Conservation (phyloP, 345 rosid species). For the Salix koriyanagi region DNA sequence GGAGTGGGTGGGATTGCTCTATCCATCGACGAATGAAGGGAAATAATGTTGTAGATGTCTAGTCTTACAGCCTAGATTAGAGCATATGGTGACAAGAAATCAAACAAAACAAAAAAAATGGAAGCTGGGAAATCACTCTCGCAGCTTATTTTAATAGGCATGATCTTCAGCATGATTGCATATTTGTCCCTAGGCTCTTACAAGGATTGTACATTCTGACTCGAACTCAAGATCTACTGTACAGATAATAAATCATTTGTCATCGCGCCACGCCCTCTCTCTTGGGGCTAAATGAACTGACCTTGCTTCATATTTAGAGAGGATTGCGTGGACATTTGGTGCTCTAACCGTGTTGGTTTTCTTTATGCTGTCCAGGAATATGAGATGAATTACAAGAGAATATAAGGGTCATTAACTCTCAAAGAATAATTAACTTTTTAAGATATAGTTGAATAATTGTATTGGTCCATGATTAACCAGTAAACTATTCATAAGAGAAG, state of each 20-base stretch:
- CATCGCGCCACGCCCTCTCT: too few relatives aligned
- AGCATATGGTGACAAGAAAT: neutral
- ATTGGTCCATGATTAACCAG: neutral
- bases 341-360: neutral
- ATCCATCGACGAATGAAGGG: neutral
- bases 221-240: too few relatives aligned
- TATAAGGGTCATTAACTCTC: neutral
- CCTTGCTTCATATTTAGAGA: neutral
- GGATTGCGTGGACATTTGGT: neutral
- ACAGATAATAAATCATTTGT: too few relatives aligned
- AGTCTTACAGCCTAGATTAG: neutral
- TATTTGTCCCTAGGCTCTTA: rapidly evolving
- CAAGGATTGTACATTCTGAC: rapidly evolving
- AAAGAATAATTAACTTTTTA: neutral
- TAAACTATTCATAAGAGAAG: neutral
- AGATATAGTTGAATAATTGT: neutral
- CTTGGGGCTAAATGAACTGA: neutral
- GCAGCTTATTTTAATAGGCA: neutral
- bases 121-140: constrained; percentile 30
- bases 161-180: neutral
- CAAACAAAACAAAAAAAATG: neutral
- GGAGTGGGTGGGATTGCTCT: too few relatives aligned
- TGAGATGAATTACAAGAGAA: neutral
- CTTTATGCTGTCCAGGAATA: neutral
- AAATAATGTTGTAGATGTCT: neutral